phyloP scores from a whole-genome alignment of 352 stramenopile species.

The Phytopythium kandeliae region DNA sequence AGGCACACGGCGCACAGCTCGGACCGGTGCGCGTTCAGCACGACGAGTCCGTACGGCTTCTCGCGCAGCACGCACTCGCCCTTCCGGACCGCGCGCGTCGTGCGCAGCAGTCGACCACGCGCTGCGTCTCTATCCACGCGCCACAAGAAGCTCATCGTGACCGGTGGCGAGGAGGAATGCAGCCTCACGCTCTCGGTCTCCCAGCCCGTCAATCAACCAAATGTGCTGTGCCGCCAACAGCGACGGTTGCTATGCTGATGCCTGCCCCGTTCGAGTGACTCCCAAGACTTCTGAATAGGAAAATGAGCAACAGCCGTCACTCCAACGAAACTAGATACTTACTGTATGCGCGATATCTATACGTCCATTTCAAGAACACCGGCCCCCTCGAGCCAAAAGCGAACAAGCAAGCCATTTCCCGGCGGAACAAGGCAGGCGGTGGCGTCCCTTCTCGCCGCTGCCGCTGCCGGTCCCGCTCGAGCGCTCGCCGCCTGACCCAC shows the following conservation, averaged over 20 bases:
- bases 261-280: not conserved
- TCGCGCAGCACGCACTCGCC: constrained; percentile 30
- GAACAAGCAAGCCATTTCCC: too few species aligned
- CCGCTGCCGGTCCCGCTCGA: too few species aligned
- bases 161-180: not conserved
- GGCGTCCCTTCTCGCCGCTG: not conserved
- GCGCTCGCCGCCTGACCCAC: not conserved
- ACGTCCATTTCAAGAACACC: constrained; percentile 5
- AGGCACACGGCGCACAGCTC: constrained; percentile 39
- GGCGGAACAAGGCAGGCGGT: too few species aligned
- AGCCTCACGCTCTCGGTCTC: too few species aligned
- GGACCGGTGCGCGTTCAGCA: constrained; percentile 19
- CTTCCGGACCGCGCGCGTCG: constrained; percentile 13
- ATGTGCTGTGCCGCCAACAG: too few species aligned
- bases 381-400: too few species aligned
- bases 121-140: constrained; percentile 18
- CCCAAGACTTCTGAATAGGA: not conserved
- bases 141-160: constrained; percentile 17
- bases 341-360: constrained; percentile 6
- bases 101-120: constrained; percentile 26
- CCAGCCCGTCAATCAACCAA: too few species aligned
- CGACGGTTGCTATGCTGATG: too few species aligned
- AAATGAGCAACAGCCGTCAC: not conserved
- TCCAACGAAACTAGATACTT: not conserved
- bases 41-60: constrained; percentile 27